Evolutionary conservation across 2,329 filamentous ascomycete genomes (phyloP).

Genomic region (Hypoxylon sp.): DNA sequence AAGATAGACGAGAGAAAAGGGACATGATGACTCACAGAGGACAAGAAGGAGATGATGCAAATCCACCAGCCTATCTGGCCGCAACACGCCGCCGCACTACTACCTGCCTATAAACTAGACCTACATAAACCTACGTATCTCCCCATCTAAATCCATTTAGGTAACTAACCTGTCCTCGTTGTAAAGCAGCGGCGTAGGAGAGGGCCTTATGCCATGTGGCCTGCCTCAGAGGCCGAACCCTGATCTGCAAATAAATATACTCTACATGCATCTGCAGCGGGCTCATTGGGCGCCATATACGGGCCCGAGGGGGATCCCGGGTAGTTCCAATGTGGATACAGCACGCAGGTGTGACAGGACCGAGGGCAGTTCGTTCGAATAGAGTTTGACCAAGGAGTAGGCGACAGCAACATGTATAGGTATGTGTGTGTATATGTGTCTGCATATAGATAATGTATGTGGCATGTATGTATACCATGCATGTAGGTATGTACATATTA

Average conservation of each 20-base stretch:
- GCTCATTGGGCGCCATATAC: conserved; percentile 28
- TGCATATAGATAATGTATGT: conserved; percentile 15
- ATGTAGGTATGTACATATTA: conserved; percentile 12
- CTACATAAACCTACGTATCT: conserved; percentile 3
- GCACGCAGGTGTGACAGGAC: conserved; percentile 9
- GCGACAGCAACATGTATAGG: conserved; percentile 21
- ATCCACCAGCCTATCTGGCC: conserved; percentile 39
- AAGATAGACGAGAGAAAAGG: conserved; percentile 1
- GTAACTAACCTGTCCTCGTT: no score
- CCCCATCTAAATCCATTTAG: conserved; percentile 20
- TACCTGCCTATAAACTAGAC: conserved; percentile 6
- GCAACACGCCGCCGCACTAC: conserved; percentile 37
- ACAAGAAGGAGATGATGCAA: conserved; percentile 18
- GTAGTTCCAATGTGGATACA: conserved; percentile 33
- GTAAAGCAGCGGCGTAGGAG: conserved; percentile 36
- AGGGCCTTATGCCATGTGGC: conserved; percentile 35
- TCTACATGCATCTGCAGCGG: conserved; percentile 25
- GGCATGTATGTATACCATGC: background rate
- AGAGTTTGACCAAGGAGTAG: conserved; percentile 39
- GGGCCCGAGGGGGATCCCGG: conserved; percentile 17
- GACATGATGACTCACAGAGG: conserved; percentile 29
- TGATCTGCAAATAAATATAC: conserved; percentile 45
- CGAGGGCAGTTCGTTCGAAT: conserved; percentile 39
- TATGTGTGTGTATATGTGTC: conserved; percentile 6
- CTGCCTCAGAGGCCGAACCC: conserved; percentile 37